These are phyloP conservation scores for Apophysomyces trapeziformis DNA, from an alignment of 371 early-diverging fungal species.

Conservation along the genomic window DNA sequence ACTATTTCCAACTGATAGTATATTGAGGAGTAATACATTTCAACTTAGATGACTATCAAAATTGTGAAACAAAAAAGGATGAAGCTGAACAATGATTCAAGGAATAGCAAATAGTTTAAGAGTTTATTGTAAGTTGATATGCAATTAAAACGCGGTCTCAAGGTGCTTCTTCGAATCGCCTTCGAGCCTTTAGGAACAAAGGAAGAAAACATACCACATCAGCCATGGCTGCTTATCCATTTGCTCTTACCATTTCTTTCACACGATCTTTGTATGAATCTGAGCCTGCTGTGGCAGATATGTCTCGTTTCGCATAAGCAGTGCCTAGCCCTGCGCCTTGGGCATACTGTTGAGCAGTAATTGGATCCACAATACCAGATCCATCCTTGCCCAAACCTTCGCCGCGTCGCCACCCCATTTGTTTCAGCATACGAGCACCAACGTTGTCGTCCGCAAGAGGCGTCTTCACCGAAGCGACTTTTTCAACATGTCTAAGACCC, in stretches of 20 bases:
- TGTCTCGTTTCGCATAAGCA: constrained; percentile 21
- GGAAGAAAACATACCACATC: neutral
- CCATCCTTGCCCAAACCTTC: constrained; percentile 49
- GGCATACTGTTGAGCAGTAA: constrained; percentile 46
- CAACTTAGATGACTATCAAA: too few species aligned
- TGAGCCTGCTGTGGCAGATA: neutral
- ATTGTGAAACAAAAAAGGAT: too few species aligned
- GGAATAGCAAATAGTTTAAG: neutral
- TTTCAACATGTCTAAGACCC: constrained; percentile 16
- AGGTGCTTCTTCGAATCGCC: constrained; percentile 1
- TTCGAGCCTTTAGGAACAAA: neutral
- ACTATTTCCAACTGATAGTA: too few species aligned
- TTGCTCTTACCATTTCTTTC: constrained; percentile 27
- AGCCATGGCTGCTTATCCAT: neutral
- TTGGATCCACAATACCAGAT: constrained; percentile 46
- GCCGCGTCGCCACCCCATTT: constrained; percentile 54
- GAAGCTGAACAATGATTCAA: neutral
- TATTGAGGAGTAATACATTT: too few species aligned
- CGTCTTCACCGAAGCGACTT: constrained; percentile 31
- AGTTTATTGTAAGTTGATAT: neutral
- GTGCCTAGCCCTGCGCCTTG: constrained; percentile 43
- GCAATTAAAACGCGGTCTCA: neutral
- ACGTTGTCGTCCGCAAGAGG: constrained; percentile 46
- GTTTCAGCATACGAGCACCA: constrained; percentile 45
- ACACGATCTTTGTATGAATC: constrained; percentile 23